Conservation (phyloP, 2,329 filamentous ascomycete genomes). For the Grosmannia clavigera region DNA sequence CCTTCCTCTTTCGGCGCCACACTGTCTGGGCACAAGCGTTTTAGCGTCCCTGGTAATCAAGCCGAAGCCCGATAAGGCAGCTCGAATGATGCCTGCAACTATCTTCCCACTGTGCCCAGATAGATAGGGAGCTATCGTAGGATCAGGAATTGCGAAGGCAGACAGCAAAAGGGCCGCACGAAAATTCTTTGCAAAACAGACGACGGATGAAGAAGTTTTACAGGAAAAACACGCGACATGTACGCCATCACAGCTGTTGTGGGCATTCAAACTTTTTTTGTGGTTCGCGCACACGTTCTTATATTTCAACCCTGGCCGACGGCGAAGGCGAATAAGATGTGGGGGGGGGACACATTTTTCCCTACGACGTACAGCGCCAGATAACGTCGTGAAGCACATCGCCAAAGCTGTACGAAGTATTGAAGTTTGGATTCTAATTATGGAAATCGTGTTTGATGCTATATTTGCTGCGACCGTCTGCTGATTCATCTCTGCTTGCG, state of each 20-base stretch:
- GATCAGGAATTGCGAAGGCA: not conserved
- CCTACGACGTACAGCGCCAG: not conserved
- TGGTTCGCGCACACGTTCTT: too few relatives aligned
- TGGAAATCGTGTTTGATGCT: not conserved
- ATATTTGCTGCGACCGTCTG: not conserved
- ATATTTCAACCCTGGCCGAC: not conserved
- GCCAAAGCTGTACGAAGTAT: not conserved
- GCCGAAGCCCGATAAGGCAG: not conserved
- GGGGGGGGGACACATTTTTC: not conserved
- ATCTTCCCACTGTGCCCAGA: not conserved
- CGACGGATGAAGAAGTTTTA: not conserved
- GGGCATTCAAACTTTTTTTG: too few relatives aligned
- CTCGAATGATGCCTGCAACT: not conserved
- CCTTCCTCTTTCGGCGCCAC: not conserved
- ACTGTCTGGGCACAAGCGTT: not conserved
- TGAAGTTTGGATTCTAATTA: not conserved
- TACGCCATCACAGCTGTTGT: too few relatives aligned
- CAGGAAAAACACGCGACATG: too few relatives aligned
- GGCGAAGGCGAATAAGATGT: not conserved
- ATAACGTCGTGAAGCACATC: not conserved
- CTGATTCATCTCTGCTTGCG: not conserved
- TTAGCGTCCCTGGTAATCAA: not conserved
- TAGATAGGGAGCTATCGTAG: not conserved
- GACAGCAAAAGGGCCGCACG: not conserved
- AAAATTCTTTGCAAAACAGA: not conserved